Percentiles rank a stretch among this genome's conserved stretches.
phyloP scores from a whole-genome alignment of 1,284 basidiomycete species.

The Pisolithus thermaeus region DNA sequence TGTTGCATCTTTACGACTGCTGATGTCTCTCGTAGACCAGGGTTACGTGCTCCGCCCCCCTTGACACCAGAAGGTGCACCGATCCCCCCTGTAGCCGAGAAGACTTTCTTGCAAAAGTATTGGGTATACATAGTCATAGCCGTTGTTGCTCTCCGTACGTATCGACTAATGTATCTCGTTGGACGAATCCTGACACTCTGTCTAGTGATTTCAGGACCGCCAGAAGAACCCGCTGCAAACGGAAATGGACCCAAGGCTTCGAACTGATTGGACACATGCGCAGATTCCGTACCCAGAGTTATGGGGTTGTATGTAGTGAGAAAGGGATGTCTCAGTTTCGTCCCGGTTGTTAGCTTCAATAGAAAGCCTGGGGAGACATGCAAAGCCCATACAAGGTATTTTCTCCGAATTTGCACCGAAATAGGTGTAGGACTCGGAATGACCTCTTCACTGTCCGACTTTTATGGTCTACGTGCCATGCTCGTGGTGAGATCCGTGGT shows the following conservation, averaged over 20 bases:
- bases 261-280: conserved; percentile 11
- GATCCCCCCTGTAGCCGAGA: conserved; percentile 57
- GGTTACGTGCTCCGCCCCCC: conserved; percentile 59
- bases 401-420: too few species aligned
- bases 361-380: too few species aligned
- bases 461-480: too few species aligned
- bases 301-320: too few species aligned
- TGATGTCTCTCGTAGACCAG: conserved; percentile 42
- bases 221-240: conserved; percentile 21
- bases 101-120: conserved; percentile 82
- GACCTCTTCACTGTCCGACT: too few species aligned
- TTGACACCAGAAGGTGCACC: conserved; percentile 62
- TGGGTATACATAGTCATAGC: conserved; percentile 75
- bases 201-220: conserved; percentile 26
- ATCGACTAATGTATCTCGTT: not conserved
- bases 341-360: too few species aligned
- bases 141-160: conserved; percentile 56
- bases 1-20: not conserved
- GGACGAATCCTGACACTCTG: not conserved
- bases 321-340: too few species aligned
- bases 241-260: conserved; percentile 18
- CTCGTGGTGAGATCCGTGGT: too few species aligned
- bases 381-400: too few species aligned
- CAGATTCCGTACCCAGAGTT: too few species aligned
- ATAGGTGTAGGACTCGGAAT: too few species aligned